Evolutionary conservation across 371 early-diverging fungal genomes (phyloP), one percentile per base, ranked within the genome.

Genomic region (Mortierella sp.): DNA sequence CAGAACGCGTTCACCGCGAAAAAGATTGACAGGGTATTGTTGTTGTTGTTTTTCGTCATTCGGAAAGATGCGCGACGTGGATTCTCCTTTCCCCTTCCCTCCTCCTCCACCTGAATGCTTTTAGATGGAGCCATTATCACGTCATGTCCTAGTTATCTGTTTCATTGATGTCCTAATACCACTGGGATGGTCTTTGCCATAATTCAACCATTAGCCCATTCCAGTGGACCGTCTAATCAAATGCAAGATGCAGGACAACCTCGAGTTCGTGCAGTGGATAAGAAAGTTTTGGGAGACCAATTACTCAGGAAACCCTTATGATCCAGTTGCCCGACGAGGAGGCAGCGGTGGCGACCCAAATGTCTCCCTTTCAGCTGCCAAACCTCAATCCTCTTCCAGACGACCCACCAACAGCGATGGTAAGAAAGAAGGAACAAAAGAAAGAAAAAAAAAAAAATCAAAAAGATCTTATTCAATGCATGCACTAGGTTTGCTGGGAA

Each of bases 231-330:
- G 89, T 7, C 83, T 98, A 70, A 83, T 91, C 59, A 96, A 96
- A 74, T 94, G 95, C 85, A 93, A 92, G 68, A 94, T 97, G 83
- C 97, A 96, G 82, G 98, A 98, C 82, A 98, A 97, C 79, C 84
- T 98, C 61, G 97, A 96, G 84, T 96, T 98, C 71, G 70, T 95
- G 74, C 97, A 97, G 71, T 97, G 96, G 97, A 69, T 95, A 63
- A 96, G 94, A 71, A 84, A 85, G 66, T 96, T 78, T 64, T 96
- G 95, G 96, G 96, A 96, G 63, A 81, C 83, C 42, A 87, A 90
- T 67, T 92, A 82, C 58, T 91, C 96, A 5, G 94, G 94, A 30
- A 91, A 90, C 27, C 80, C 67, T 8, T 98, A 96, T 71, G 96
- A 96, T 76, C 93, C 96, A 16, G 58, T 87, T 12, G 89, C 81